Evolutionary conservation across 75 land plant genomes (phyloP).

Genomic region (Cryptomeria japonica): DNA sequence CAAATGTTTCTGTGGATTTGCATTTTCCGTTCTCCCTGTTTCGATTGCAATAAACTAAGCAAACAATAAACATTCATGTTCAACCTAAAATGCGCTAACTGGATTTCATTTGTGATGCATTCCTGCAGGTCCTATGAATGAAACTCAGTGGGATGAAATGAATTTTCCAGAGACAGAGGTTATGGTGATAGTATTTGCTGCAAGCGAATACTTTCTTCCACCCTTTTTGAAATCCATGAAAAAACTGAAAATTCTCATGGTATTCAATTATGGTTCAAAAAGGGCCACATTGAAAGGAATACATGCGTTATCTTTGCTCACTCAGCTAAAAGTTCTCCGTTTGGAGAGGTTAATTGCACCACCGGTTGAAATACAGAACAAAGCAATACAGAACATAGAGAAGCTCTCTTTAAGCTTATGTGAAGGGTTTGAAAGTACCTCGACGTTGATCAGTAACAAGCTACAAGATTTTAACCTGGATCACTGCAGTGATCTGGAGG

Average conservation of each 20-base stretch:
- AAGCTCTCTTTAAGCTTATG: conserved; percentile 53
- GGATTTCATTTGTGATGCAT: neutral
- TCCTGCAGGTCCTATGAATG: conserved; percentile 46
- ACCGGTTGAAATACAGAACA: no score
- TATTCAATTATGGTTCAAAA: conserved; percentile 33
- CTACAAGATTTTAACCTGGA: conserved; percentile 52
- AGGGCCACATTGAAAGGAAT: conserved; percentile 26
- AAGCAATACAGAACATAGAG: neutral
- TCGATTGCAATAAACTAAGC: no score
- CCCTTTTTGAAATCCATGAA: conserved; percentile 48
- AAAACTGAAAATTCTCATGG: conserved; percentile 41
- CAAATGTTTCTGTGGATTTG: no score
- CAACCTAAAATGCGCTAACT: neutral
- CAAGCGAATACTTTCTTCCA: conserved; percentile 45
- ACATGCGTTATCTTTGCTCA: conserved; percentile 27
- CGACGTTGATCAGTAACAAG: conserved; percentile 7
- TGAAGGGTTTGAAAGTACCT: conserved; percentile 4
- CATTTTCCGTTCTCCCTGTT: no score
- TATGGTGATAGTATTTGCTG: conserved; percentile 40
- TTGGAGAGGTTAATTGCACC: conserved; percentile 37
- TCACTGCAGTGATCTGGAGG: conserved; percentile 34
- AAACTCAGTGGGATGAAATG: conserved; percentile 49
- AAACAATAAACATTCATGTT: neutral
- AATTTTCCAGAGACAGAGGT: conserved; percentile 43
- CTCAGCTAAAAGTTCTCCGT: conserved; percentile 42